These are phyloP conservation scores for Ascochyta koolunga DNA, from an alignment of 2,329 filamentous ascomycete genomes.

Conservation along the genomic window DNA sequence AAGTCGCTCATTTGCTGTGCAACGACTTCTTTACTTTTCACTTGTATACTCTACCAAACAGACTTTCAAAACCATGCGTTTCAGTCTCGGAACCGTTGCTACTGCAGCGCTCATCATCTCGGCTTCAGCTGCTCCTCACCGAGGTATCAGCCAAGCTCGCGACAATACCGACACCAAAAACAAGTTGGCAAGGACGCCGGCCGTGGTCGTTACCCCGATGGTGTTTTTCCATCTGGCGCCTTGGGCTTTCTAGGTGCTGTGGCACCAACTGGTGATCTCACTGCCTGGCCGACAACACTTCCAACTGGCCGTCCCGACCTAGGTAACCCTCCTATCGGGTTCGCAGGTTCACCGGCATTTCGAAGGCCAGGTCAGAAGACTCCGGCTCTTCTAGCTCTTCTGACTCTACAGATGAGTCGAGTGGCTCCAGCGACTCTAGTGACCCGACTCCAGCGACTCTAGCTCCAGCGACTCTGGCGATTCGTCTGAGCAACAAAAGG, in stretches of 20 bases:
- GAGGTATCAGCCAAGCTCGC: conserved; percentile 1
- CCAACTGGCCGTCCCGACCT: conserved; percentile 4
- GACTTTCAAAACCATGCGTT: conserved; percentile 24
- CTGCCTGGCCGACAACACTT: conserved; percentile 6
- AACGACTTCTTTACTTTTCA: conserved; percentile 11
- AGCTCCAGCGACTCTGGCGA: not conserved
- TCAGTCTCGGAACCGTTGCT: conserved; percentile 28
- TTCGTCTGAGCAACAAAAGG: not conserved
- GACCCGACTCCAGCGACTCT: not conserved
- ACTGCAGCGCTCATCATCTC: conserved; percentile 27
- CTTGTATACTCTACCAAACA: not conserved
- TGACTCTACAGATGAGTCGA: not conserved
- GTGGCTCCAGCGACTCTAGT: not conserved
- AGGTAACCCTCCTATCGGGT: conserved; percentile 6
- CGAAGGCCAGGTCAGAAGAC: not conserved
- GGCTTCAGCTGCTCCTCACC: conserved; percentile 23
- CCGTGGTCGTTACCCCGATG: not conserved
- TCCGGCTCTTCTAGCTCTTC: conserved; percentile 8
- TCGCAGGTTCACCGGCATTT: not conserved
- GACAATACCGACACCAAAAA: conserved; percentile 5
- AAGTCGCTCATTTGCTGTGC: conserved; percentile 30
- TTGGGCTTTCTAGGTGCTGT: conserved; percentile 13
- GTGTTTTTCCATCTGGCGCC: conserved; percentile 5
- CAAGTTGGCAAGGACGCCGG: not conserved
- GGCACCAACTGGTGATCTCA: conserved; percentile 8